These are phyloP conservation scores for Butyriboletus loyo DNA, from an alignment of 768 basidiomycete genomes.

Conservation along the genomic window DNA sequence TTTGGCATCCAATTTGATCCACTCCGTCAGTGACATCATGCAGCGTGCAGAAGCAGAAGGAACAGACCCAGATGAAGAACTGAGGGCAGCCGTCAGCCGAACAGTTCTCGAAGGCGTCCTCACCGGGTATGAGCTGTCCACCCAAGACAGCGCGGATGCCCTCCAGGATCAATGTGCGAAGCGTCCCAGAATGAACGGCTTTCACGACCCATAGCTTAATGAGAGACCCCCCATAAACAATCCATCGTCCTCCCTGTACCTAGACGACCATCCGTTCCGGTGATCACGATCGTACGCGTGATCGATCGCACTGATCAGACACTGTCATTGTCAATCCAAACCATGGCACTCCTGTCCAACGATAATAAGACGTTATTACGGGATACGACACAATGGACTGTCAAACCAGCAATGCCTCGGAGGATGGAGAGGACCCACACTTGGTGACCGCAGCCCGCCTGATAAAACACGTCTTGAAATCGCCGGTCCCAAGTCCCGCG, in stretches of 20 bases:
- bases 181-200: constrained; percentile 26
- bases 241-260: constrained; percentile 3
- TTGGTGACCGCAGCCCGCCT: constrained; percentile 23
- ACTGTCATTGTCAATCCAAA: constrained; percentile 20
- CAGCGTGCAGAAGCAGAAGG: constrained; percentile 54
- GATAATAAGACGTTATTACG: neutral
- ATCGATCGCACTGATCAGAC: constrained; percentile 33
- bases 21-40: constrained; percentile 66
- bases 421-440: constrained; percentile 17
- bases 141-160: constrained; percentile 8
- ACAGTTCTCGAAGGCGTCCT: constrained; percentile 67
- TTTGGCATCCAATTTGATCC: constrained; percentile 65
- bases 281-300: constrained; percentile 33
- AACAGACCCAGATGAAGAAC: constrained; percentile 62
- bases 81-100: constrained; percentile 56
- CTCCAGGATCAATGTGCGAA: constrained; percentile 15
- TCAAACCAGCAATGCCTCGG: constrained; percentile 11
- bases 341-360: constrained; percentile 3
- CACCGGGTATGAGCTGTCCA: constrained; percentile 55
- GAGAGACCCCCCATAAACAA: neutral
- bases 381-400: neutral
- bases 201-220: constrained; percentile 3
- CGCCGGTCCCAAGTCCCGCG: constrained; percentile 4
- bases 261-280: constrained; percentile 23
- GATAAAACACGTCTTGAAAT: constrained; percentile 10